Percentiles rank a stretch among this genome's conserved stretches.
phyloP scores from a whole-genome alignment of 2,329 filamentous ascomycete genomes.

The Sarocladium kiliense region DNA sequence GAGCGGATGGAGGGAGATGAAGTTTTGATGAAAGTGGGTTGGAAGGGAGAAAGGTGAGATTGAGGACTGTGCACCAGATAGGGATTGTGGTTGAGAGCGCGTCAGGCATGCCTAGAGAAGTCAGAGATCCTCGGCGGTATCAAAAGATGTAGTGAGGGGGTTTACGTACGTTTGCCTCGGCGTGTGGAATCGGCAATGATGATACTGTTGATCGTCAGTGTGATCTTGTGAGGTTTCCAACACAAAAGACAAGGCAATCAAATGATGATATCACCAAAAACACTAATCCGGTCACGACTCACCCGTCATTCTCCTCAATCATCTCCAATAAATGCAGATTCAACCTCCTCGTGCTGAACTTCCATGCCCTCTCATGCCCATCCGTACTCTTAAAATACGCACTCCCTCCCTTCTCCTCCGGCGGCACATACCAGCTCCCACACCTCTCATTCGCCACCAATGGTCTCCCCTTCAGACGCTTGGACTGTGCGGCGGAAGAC shows the following conservation, averaged over 20 bases:
- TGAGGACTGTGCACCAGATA: slow-evolving; percentile 88
- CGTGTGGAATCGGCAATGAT: slow-evolving; percentile 92
- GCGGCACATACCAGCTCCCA: slow-evolving; percentile 88
- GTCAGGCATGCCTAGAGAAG: slow-evolving; percentile 71
- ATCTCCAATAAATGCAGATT: slow-evolving; percentile 77
- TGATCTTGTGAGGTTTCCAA: too few species aligned
- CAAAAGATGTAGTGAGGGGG: neutral
- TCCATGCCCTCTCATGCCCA: slow-evolving; percentile 86
- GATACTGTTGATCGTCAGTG: slow-evolving; percentile 40
- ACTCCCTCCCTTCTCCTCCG: slow-evolving; percentile 59
- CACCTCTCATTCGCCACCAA: slow-evolving; percentile 91
- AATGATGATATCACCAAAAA: too few species aligned
- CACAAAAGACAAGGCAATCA: too few species aligned
- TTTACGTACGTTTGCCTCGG: slow-evolving; percentile 68
- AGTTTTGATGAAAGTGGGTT: slow-evolving; percentile 45
- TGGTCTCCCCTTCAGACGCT: slow-evolving; percentile 54
- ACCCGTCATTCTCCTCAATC: slow-evolving; percentile 64
- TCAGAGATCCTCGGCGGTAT: neutral
- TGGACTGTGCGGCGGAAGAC: slow-evolving; percentile 45
- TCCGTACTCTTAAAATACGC: slow-evolving; percentile 99
- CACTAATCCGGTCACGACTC: too few species aligned
- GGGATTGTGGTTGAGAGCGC: slow-evolving; percentile 90
- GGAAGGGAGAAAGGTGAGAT: slow-evolving; percentile 68
- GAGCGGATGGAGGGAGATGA: slow-evolving; percentile 65
- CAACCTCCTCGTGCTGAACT: slow-evolving; percentile 76